Evolutionary conservation across 179 eudicot genomes (phyloP).

Genomic region (Sideroxylon spinosum): DNA sequence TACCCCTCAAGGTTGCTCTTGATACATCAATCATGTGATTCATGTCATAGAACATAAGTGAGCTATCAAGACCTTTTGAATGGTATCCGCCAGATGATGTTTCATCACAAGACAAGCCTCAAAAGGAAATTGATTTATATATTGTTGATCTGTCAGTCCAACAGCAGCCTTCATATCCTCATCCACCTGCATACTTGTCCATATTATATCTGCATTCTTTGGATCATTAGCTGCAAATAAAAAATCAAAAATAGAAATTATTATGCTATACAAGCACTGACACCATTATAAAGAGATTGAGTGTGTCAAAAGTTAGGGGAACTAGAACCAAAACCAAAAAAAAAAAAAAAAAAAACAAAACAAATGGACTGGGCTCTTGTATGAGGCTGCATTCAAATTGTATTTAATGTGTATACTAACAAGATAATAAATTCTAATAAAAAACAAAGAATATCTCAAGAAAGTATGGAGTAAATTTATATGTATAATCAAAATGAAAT

Average conservation of each 20-base stretch:
- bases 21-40: neutral
- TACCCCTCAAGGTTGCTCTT: too few relatives aligned
- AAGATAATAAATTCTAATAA: neutral
- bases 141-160: slow-evolving; percentile 81
- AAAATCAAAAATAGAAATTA: slow-evolving; percentile 9
- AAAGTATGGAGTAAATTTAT: neutral
- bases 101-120: slow-evolving; percentile 99
- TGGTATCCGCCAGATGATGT: slow-evolving; percentile 89
- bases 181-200: slow-evolving; percentile 95
- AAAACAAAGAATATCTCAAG: slow-evolving; percentile 4
- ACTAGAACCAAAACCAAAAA: neutral
- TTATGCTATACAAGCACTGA: neutral
- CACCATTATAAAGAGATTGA: neutral
- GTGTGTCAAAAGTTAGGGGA: neutral
- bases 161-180: slow-evolving; percentile 77
- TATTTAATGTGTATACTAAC: neutral
- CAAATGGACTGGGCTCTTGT: neutral
- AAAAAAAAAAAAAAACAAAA: neutral
- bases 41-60: neutral
- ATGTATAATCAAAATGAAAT: neutral
- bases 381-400: neutral
- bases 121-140: slow-evolving; percentile 83
- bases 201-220: slow-evolving; percentile 88
- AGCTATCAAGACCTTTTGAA: slow-evolving; percentile 60
- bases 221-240: slow-evolving; percentile 69